Percentiles rank a stretch among this genome's conserved stretches.
Conservation (phyloP, 306 rosid species). For the Fagus crenata region DNA sequence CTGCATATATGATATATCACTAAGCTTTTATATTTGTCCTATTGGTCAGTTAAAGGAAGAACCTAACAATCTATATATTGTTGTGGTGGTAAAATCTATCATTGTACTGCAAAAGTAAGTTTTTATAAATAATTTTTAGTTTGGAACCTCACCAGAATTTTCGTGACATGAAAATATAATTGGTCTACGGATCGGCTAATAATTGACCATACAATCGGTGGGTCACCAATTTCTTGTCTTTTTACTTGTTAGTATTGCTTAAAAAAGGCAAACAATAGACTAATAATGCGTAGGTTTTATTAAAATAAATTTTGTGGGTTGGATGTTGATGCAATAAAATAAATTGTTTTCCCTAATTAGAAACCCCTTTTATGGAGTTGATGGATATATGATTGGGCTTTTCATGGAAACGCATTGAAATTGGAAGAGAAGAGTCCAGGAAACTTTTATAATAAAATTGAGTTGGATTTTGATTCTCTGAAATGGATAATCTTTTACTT, state of each 20-base stretch:
- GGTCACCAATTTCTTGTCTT: constrained; percentile 3
- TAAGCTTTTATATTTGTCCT: too few species aligned
- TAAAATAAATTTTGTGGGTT: neutral
- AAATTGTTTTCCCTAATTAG: neutral
- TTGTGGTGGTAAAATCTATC: too few species aligned
- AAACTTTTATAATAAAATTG: neutral
- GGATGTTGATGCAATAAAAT: neutral
- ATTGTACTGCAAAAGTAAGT: too few species aligned
- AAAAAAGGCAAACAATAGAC: neutral
- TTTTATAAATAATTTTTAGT: too few species aligned
- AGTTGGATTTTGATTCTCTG: neutral
- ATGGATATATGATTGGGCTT: constrained; percentile 4
- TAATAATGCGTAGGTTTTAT: neutral
- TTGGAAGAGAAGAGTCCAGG: neutral
- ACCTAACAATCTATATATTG: too few species aligned
- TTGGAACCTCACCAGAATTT: too few species aligned
- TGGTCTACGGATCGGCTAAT: neutral
- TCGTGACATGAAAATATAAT: too few species aligned
- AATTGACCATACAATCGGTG: constrained; percentile 3
- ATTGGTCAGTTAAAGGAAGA: too few species aligned
- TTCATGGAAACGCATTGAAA: constrained; percentile 6
- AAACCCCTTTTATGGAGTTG: neutral
- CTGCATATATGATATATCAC: too few species aligned
- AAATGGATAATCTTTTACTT: neutral
- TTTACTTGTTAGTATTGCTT: constrained; percentile 8